A percentile compares a stretch with the other conserved stretches of the same genome.
These are phyloP conservation scores for Puccinia horiana DNA, from an alignment of 1,284 basidiomycete species.

Conservation along the genomic window DNA sequence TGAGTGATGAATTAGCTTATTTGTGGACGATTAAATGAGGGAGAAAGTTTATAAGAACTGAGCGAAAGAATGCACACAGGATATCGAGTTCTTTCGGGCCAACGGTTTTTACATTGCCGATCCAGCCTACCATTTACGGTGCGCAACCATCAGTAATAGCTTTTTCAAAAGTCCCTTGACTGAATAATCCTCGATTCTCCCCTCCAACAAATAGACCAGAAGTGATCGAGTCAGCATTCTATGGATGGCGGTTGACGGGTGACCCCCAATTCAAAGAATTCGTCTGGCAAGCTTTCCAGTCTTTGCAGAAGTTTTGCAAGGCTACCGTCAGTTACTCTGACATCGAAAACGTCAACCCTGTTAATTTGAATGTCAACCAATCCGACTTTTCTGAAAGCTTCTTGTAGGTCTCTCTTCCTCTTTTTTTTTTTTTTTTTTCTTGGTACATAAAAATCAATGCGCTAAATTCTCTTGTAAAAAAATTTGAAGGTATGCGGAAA, in stretches of 20 bases:
- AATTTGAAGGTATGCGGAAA: conserved; percentile 43
- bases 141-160: not conserved
- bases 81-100: conserved; percentile 12
- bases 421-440: not conserved
- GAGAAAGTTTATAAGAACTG: not conserved
- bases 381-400: conserved; percentile 35
- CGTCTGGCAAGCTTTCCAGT: conserved; percentile 40
- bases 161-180: not conserved
- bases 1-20: not conserved
- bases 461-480: not conserved
- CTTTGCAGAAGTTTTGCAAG: conserved; percentile 30
- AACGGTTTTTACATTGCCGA: conserved; percentile 31
- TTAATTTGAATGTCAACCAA: not conserved
- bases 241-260: conserved; percentile 43
- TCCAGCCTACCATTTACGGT: conserved; percentile 31
- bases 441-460: not conserved
- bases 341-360: conserved; percentile 32
- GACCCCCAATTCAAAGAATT: conserved; percentile 42
- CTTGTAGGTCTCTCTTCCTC: conserved; percentile 21
- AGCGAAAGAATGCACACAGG: not conserved
- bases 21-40: not conserved
- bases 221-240: conserved; percentile 47
- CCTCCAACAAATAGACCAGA: conserved; percentile 18
- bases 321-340: conserved; percentile 33
- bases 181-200: not conserved